Evolutionary conservation across 2,329 filamentous ascomycete species (phyloP), one percentile per base, ranked within the genome.

Genomic region (Fusarium sublunatum): DNA sequence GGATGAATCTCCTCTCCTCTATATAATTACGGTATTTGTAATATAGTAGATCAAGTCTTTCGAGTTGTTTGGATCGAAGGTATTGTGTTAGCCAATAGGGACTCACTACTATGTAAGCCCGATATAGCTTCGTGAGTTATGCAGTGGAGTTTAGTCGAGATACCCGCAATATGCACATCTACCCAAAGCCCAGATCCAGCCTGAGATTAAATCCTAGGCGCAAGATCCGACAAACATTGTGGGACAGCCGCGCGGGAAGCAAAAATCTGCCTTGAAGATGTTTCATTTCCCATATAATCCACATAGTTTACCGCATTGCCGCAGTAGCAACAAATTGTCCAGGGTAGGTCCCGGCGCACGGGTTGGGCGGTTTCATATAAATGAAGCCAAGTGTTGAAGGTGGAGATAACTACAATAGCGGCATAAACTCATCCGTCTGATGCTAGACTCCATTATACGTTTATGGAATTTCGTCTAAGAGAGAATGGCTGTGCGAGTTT

Each of bases 311-410:
- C n/a, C n/a, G n/a, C n/a, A n/a, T n/a, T n/a, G n/a, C n/a, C 55
- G 55, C 43, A 34, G 40, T 41, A 58, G 53, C 28, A 24, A 31
- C 36, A 36, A 2, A 31, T 24, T n/a, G 32, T 57, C 13, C 35
- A 61, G 57, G 57, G 58, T 61, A 61, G 36, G 31, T 57, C 31
- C 34, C 26, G 38, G 56, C 22, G 58, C 42, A 60, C 32, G 29
- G 49, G 6, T 49, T 10, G 35, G 38, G 56, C 36, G 35, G 58
- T 61, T 45, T 41, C 42, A 45, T 15, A 46, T 48, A 31, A 42
- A 42, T 59, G 40, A 49, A 19, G 19, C 19, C 19, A 19, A 19
- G 19, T 19, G 19, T 19, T 19, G 19, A 19, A 19, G 19, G 26
- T 38, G 19, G 35, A 38, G n/a, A 36, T 41, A 31, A 4, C 36